Base-by-base conservation (phyloP, 148 eudicot species). In the Oxyria digyna region DNA sequence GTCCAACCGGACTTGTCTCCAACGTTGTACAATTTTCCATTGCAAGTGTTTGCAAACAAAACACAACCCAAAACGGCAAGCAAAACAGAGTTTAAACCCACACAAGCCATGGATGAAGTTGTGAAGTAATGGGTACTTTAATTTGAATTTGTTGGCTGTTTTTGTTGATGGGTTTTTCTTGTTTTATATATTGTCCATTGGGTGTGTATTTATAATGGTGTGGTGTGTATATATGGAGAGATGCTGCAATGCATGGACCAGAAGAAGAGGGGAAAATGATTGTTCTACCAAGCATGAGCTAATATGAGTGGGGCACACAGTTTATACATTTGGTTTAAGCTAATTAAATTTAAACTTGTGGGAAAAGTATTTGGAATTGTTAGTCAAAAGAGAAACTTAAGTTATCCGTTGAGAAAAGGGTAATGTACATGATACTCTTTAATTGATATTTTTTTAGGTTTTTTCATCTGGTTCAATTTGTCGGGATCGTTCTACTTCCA, bases 1-100 rank as follows among this genome's bases (percentile, higher is more conserved):
- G 97, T 91, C 97, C 97, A 91, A 2, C 97, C 97, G 31, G 93
- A 75, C 0, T 88, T 69, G 70, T 89, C 93, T 8, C 97, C 97
- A 0, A 91, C 97, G 73, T 80, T 89, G 76, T 91, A 81, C 14
- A 85, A 84, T 38, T 66, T 41, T 4, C 46, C 69, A 4, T 23
- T 66, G 46, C 69, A 66, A 66, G 27, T 41, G 46, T 23, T 18
- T 3, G 46, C 31, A 18, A 66, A 17, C 69, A 15, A 59, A 59
- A 59, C 65, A 31, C 65, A 37, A 59, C 0, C n/a, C 18, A 14
- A 29, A 29, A 20, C 21, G 4, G 31, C 37, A 0, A 37, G 14
- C 35, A 29, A 3, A 59, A 59, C 35, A 6, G 65, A 59, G 65
- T 59, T 59, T 9, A 31, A 59, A 59, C 65, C 38, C 65, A 29